phyloP scores from a whole-genome alignment of 2,329 filamentous ascomycete species.

The Neocucurbitaria cava region DNA sequence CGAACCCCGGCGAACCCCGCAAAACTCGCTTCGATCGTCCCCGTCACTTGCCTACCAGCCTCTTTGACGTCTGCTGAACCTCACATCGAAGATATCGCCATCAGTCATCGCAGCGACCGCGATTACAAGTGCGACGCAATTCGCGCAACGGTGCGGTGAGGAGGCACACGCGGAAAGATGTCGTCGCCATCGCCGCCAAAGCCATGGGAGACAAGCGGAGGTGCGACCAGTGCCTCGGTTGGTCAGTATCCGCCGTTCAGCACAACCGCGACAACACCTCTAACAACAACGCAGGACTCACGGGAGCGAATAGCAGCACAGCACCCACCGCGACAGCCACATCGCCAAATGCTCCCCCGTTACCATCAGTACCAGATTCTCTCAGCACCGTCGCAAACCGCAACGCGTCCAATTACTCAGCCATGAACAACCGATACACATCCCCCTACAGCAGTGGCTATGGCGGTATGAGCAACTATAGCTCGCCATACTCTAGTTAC shows the following conservation, averaged over 20 bases:
- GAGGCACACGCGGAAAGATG: conserved; percentile 51
- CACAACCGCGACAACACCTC: conserved; percentile 23
- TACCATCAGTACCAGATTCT: conserved; percentile 82
- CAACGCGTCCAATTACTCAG: conserved; percentile 83
- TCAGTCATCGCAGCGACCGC: conserved; percentile 6
- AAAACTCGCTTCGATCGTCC: conserved; percentile 21
- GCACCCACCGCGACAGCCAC: conserved; percentile 53
- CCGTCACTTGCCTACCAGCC: conserved; percentile 20
- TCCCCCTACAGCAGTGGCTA: conserved; percentile 57
- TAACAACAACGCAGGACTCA: conserved; percentile 42
- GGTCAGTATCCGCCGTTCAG: conserved; percentile 35
- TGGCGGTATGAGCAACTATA: conserved; percentile 62
- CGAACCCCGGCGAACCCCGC: conserved; percentile 31
- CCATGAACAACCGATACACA: conserved; percentile 62
- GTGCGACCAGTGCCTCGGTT: conserved; percentile 54
- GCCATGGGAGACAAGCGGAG: conserved; percentile 89
- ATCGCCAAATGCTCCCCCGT: conserved; percentile 63
- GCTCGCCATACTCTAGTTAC: conserved; percentile 60
- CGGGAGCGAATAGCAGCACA: conserved; percentile 46
- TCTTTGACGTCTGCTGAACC: conserved; percentile 19
- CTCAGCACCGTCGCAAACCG: conserved; percentile 83
- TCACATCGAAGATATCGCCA: conserved; percentile 14
- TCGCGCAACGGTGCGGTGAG: conserved; percentile 35
- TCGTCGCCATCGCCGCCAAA: conserved; percentile 84
- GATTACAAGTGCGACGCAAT: conserved; percentile 1